These are phyloP conservation scores for Oldenlandia corymbosa DNA, from an alignment of 257 asterid species.

Conservation along the genomic window DNA sequence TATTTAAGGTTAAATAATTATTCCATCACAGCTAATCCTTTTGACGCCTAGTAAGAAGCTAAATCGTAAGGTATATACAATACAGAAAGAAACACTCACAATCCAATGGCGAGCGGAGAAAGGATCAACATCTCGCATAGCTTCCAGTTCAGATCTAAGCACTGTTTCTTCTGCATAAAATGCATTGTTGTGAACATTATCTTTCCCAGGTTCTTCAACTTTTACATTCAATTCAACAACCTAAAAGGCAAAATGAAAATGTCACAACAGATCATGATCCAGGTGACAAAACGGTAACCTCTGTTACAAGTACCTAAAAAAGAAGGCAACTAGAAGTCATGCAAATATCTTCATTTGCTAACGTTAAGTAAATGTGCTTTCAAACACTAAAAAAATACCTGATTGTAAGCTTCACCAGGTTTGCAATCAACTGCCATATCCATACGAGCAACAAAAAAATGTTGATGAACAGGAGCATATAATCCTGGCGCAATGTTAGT, in stretches of 20 bases:
- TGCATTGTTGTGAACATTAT: constrained; percentile 84
- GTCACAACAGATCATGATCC: background rate
- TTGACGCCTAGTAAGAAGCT: background rate
- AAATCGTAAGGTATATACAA: background rate
- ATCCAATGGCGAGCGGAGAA: constrained; percentile 94
- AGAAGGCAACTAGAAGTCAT: background rate
- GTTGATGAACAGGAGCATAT: constrained; percentile 97
- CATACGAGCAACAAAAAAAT: constrained; percentile 95
- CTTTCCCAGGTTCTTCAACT: constrained; percentile 88
- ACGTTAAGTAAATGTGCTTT: background rate
- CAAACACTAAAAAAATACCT: constrained; percentile 38
- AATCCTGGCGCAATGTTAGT: constrained; percentile 88
- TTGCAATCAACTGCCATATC: constrained; percentile 91
- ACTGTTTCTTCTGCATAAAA: constrained; percentile 90
- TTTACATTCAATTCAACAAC: constrained; percentile 91
- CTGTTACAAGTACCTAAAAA: too few relatives aligned
- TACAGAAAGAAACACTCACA: constrained; percentile 44
- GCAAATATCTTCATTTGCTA: background rate
- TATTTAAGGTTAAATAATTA: background rate
- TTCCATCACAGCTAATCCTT: background rate
- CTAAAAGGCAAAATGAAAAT: constrained; percentile 26
- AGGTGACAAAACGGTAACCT: background rate
- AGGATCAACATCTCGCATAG: constrained; percentile 93
- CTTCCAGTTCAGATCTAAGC: constrained; percentile 79
- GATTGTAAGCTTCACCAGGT: constrained; percentile 90